Evolutionary conservation across 306 rosid genomes (phyloP).

Genomic region (Echinosophora koreensis): DNA sequence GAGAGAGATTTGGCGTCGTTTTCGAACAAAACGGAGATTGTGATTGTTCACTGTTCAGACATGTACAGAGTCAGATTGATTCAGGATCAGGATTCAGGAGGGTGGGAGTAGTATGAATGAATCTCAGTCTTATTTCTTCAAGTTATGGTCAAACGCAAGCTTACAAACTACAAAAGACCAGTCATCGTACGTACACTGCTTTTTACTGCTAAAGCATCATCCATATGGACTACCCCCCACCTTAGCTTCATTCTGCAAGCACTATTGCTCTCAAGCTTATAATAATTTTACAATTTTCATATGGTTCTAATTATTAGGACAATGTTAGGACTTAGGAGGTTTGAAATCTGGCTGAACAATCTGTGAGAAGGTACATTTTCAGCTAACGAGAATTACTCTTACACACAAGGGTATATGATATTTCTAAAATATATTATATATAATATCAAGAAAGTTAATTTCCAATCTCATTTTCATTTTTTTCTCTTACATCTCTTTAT

Average conservation of each 20-base stretch:
- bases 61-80: not conserved
- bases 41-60: slow-evolving; percentile 49
- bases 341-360: too few species aligned
- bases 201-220: slow-evolving; percentile 33
- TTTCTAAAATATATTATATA: too few species aligned
- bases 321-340: too few species aligned
- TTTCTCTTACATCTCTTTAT: too few species aligned
- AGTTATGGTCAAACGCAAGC: slow-evolving; percentile 49
- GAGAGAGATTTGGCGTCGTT: slow-evolving; percentile 23
- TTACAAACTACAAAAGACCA: slow-evolving; percentile 44
- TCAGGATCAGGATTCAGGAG: not conserved
- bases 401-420: too few species aligned
- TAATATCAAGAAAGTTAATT: too few species aligned
- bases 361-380: too few species aligned
- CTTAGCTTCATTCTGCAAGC: not conserved
- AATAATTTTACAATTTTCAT: too few species aligned
- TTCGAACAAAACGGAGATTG: slow-evolving; percentile 49
- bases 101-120: not conserved
- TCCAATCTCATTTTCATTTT: too few species aligned
- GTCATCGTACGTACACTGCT: slow-evolving; percentile 45
- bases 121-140: slow-evolving; percentile 30
- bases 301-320: too few species aligned
- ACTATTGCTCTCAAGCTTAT: too few species aligned
- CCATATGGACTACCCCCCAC: slow-evolving; percentile 29
- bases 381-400: too few species aligned